Evolutionary conservation across 768 basidiomycete species (phyloP), one percentile per base, ranked within the genome.

Genomic region (Suillus brevipes): DNA sequence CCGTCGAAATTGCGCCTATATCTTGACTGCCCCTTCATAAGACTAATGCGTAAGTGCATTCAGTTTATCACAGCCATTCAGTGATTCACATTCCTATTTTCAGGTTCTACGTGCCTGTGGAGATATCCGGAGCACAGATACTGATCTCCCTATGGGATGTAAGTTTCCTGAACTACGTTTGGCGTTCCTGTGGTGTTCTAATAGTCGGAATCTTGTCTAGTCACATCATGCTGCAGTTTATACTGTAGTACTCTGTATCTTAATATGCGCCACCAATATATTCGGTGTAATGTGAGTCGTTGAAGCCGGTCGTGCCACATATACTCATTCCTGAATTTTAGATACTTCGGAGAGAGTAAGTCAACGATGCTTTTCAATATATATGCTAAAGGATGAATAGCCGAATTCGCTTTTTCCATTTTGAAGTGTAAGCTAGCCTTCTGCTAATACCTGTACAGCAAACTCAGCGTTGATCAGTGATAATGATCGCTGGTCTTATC

Each of bases 61-160:
- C 10, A 6, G 10, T 37, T 13, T 25, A 20, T 37, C 31, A 20
- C 31, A 42, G 16, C 14, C 18, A 23, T 13, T 40, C 25, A 50
- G 36, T 5, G 10, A 53, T 45, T 23, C 4, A 55, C 18, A 42
- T n/a, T n/a, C 16, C 3, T 12, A 64, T 20, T 12, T 31, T 47
- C 43, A 47, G 36, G 61, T 53, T 25, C 55, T 83, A 81, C 3
- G 80, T 86, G 0, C 89, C 90, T 16, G 86, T 87, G 34, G 90
- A 92, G 76, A 82, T 94, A 64, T 86, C 87, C 4, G 91, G 91
- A 2, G 86, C 89, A 10, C 82, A 84, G 12, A 82, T 93, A 61
- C 75, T 94, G n/a, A 78, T 94, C 63, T 80, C 84, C 6, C 90
- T 87, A 78, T 93, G 91, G 92, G 88, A 90, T 68, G 87, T 87